Base-by-base conservation (phyloP, 768 basidiomycete genomes). In the Hemileccinum impolitum region DNA sequence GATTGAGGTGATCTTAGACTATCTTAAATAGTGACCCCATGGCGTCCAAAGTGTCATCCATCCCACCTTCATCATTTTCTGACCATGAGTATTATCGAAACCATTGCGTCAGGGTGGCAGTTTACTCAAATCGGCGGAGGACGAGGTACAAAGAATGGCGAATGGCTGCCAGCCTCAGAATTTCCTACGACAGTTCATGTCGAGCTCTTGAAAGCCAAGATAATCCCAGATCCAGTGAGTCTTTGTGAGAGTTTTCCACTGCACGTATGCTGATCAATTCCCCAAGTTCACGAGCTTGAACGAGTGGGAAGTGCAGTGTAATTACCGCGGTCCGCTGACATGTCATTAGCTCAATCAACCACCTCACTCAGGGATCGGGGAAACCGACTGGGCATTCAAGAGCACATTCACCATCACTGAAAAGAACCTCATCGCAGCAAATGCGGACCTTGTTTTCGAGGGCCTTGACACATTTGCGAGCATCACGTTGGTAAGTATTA, bases 251-350 rank as follows among this genome's bases (percentile, higher is more conserved):
- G 11, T 2, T 30, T 41, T 18, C 47, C 48, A 15, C 14, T 31
- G 19, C 41, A 28, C 14, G 43, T 21, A n/a, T 13, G 13, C 52
- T 62, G 37, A 59, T 43, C 23, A 36, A 42, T 43, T 14, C 54
- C 14, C 21, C 31, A 55, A 90, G 87, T 86, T 87, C 54, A 56
- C 88, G 38, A 89, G 85, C 11, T 70, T 92, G 51, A 76, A 87
- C 52, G 94, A 95, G 65, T 91, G 87, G 84, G 87, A 93, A 58
- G 85, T 92, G 13, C 94, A 95, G 71, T 94, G 92, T 91, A 54
- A 58, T 81, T 64, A 3, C 36, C 12, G 37, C 48, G 17, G 5
- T 38, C 28, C 25, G 14, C 21, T 19, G 9, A 17, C 17, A 15
- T 14, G 42, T n/a, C 19, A 1, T 15, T 18, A 6, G 14, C 35